Base-by-base conservation (phyloP, 2,329 filamentous ascomycete genomes). In the Escovopsis sp. region DNA sequence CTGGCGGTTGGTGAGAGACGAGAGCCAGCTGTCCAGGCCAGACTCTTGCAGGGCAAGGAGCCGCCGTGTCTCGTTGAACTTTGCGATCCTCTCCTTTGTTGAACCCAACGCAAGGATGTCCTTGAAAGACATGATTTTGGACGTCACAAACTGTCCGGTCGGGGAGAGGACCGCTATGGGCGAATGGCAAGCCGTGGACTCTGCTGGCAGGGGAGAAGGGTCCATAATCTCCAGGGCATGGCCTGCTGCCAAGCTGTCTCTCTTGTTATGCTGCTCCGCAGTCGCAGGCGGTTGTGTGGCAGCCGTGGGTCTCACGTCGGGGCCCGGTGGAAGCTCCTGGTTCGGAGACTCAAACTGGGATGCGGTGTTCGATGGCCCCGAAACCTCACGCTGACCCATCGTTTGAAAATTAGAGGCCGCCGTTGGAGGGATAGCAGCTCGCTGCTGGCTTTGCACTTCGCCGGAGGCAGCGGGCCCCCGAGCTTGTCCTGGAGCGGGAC, bases 101-200 rank as follows among this genome's bases (percentile, higher is more conserved):
- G 73, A 75, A 13, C 73, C 68, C 39, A 91, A 68, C 8, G 74
- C 76, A 51, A 86, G 69, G 46, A 95, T 94, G 44, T 94, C 82
- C 39, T 79, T 75, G 60, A 93, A 88, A 2, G 72, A 66, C 48
- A 72, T 68, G 32, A 74, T 63, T 37, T 53, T 53, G 10, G 53
- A 37, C 20, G 43, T 45, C 20, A 43, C 36, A 24, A 39, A 41
- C 39, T 50, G 41, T 25, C 37, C 35, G 16, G 25, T 32, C 25
- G 41, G 30, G n/a, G 47, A 40, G 7, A 46, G 40, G 25, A 48
- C 41, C 33, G 48, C 44, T 31, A 43, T 43, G 30, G 52, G 47
- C 33, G 47, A 48, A 33, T 43, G 54, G 37, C 7, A 55, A 53
- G n/a, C 59, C 59, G 35, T 67, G 64, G 24, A 63, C n/a, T 64